Evolutionary conservation across 495 filamentous ascomycete genomes (phyloP), one percentile per base, ranked within the genome.

Genomic region (Beverwykella pulmonaria): DNA sequence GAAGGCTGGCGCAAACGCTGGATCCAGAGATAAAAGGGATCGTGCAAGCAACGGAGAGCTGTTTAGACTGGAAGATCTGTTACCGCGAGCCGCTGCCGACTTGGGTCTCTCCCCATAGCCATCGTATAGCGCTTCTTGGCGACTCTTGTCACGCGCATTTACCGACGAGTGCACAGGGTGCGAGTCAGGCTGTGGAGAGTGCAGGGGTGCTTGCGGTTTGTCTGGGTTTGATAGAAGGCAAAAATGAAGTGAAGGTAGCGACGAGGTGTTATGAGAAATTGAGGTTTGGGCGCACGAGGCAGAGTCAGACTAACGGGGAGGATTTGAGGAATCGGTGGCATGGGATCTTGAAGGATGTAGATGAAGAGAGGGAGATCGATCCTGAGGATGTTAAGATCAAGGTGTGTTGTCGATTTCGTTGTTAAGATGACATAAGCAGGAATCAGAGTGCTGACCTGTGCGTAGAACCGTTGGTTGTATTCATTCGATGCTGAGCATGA

Each of bases 21-120:
- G 87, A 89, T 66, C 83, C 84, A 0, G 74, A 86, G 41, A 82
- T 82, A 71, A 78, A 75, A 5, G 81, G 80, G 12, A 84, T 89
- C 30, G 75, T 88, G 2, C 80, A 83, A 48, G 78, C 79, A 54
- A 89, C 87, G 27, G 78, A 81, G 41, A 75, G 81, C 29, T 69
- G 88, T 41, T 82, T 91, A 53, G 86, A 91, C 71, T 89, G 85
- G 82, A 89, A 90, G 71, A 79, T 91, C 0, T 83, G 91, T 6
- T 89, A 86, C 73, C 82, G 89, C 50, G 72, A 78, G 50, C 75
- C 75, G 47, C 39, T 74, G 48, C 75, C 75, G 10, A 74, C 71
- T 10, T 78, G 75, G 75, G 57, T 75, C 0, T 62, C 52, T 19
- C 59, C 69, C 1, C 63, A 64, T 23, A 80, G 79, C 46, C 66